A percentile compares a stretch with the other conserved stretches of the same genome.
These are phyloP conservation scores for Zea luxurians DNA, from an alignment of 176 grass and related monocot genomes.

Conservation along the genomic window DNA sequence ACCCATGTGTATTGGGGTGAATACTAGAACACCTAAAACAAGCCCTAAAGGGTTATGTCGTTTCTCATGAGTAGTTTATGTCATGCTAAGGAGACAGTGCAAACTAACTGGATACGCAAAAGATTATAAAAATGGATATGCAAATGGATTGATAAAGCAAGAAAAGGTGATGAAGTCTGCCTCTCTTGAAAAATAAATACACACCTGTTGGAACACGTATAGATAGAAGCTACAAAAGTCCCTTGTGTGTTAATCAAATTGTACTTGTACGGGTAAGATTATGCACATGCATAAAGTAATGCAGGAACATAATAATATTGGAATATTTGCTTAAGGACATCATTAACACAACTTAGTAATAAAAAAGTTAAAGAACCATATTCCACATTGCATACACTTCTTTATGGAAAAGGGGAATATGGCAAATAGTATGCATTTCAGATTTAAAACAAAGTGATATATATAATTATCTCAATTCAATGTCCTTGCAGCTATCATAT, in stretches of 20 bases:
- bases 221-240: constrained; percentile 21
- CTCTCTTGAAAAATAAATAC: constrained; percentile 10
- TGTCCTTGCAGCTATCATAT: neutral
- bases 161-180: neutral
- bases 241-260: constrained; percentile 26
- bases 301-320: neutral
- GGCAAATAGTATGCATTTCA: constrained; percentile 1
- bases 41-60: neutral
- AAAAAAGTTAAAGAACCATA: constrained; percentile 39
- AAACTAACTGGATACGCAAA: constrained; percentile 45
- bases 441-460: constrained; percentile 9
- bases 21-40: too few species aligned
- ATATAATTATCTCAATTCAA: constrained; percentile 1
- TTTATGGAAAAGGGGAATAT: constrained; percentile 1
- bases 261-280: constrained; percentile 25
- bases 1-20: too few species aligned
- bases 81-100: constrained; percentile 22
- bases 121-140: neutral
- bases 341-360: constrained; percentile 29
- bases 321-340: constrained; percentile 33
- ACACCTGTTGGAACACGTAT: neutral
- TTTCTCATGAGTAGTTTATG: constrained; percentile 7
- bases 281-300: constrained; percentile 23
- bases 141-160: constrained; percentile 8
- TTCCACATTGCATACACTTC: constrained; percentile 28